Evolutionary conservation across 371 early-diverging fungal genomes (phyloP), one percentile per base, ranked within the genome.

Genomic region (Rhizomucor pusillus): DNA sequence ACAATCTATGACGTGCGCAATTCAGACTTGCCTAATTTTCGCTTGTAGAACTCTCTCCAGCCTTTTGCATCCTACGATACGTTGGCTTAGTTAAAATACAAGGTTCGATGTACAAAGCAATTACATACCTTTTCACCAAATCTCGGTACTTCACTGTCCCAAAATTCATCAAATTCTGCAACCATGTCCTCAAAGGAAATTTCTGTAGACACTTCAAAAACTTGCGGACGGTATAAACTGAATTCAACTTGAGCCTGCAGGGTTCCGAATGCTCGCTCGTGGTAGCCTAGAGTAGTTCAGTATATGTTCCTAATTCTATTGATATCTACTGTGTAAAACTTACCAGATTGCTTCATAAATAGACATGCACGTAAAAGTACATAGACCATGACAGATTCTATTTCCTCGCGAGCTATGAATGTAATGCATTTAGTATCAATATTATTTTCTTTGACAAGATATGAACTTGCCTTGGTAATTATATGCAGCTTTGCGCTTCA

Each of bases 231-330:
- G 57, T 81, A 90, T 54, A 89, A 75, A 13, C 74, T 68, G 43
- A 90, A 80, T 63, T 93, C 93, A 5, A 90, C 75, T 33, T 86
- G 55, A 0, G 89, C 91, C 58, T 93, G 93, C 23, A 82, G 65
- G 6, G 71, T 60, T 0, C 79, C 83, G 49, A 87, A 77, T 0
- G 90, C 87, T 14, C 82, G 73, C 63, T 93, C 93, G 13, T 73
- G 71, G 52, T 87, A 90, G 0, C 90, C 88, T 84, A 48, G n/a
- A n/a, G 29, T 44, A n/a, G 24, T n/a, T 22, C 19, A 49, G n/a
- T n/a, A n/a, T n/a, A 37, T 18, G 6, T 36, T 36, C 22, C 36
- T 36, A 5, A 9, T 4, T 37, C 14, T 20, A 16, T 49, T n/a
- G 10, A 7, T 23, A 14, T 23, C 46, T 13, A 23, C 1, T 23